Base-by-base conservation (phyloP, 176 grass and related monocot species). In the Lolium multiflorum region DNA sequence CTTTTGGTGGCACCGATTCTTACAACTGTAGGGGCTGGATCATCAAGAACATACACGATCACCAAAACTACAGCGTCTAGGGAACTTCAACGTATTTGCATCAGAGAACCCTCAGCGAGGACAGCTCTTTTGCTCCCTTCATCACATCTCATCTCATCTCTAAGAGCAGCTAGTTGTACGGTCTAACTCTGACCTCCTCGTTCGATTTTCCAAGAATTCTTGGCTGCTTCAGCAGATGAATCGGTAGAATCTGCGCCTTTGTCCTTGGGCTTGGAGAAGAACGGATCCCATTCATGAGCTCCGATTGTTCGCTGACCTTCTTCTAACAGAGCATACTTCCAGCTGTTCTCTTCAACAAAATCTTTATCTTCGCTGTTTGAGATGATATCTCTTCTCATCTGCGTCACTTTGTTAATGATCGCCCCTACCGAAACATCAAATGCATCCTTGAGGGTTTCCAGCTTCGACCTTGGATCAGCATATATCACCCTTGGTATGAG, bases 221-320 rank as follows among this genome's bases (percentile, higher is more conserved):
- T 96, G 17, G 93, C 96, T 43, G 93, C 90, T 73, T 92, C 88
- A 60, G 84, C 87, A 58, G 95, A 91, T 20, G 80, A 83, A 77
- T 80, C 62, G 20, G 71, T 75, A 64, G 91, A 86, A 87, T 96
- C 94, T 26, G 76, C 92, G 62, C 67, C 78, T 25, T 86, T 91
- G 66, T 94, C 93, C 86, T 98, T 96, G 51, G 90, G 92, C 81
- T 98, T 98, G 44, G 96, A 98, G 75, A 98, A 98, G 78, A 96
- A 98, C 5, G 96, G 96, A 89, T 98, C 96, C 96, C 96, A 98
- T 81, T 92, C 86, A 21, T 98, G 96, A 68, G 92, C 35, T 35
- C 96, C 94, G 47, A 94, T 71, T 44, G 81, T 91, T 56, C 65
- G 44, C 61, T 94, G 90, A 21, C 89, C 93, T 73, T 93, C 89